Percentiles rank a stretch among this genome's conserved stretches.
Conservation (phyloP, 2,329 filamentous ascomycete genomes). For the Alternaria sp. region DNA sequence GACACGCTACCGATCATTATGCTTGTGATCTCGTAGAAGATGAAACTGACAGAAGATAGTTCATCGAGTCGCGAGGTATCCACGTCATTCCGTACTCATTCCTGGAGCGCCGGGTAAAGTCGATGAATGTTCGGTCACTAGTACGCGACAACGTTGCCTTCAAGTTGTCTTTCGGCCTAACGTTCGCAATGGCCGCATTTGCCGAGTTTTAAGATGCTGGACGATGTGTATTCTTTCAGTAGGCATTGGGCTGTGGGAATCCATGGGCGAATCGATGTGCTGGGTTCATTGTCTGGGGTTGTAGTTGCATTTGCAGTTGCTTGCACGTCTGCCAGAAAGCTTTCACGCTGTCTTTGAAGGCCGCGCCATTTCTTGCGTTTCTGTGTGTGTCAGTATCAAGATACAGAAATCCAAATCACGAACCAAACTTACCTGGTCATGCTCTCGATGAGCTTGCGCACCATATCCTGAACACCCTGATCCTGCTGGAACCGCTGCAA, state of each 20-base stretch:
- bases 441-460: conserved; percentile 46
- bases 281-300: conserved; percentile 38
- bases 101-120: conserved; percentile 59
- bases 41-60: conserved; percentile 44
- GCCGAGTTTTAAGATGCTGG: conserved; percentile 56
- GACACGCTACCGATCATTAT: conserved; percentile 17
- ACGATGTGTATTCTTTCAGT: conserved; percentile 1
- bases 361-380: conserved; percentile 39
- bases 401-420: neutral
- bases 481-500: conserved; percentile 39
- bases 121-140: conserved; percentile 58
- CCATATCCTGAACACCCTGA: conserved; percentile 33
- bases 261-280: conserved; percentile 31
- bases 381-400: conserved; percentile 35
- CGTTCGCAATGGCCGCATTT: conserved; percentile 75
- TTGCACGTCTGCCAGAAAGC: conserved; percentile 47
- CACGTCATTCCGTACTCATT: conserved; percentile 57
- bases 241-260: conserved; percentile 4
- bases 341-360: conserved; percentile 46
- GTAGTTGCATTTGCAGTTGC: conserved; percentile 45
- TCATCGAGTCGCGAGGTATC: conserved; percentile 59
- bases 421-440: conserved; percentile 33
- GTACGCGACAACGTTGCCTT: conserved; percentile 67
- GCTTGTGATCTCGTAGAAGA: neutral
- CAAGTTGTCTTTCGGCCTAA: conserved; percentile 73